Evolutionary conservation across 2,329 filamentous ascomycete genomes (phyloP), one percentile per base, ranked within the genome.

Genomic region (Shiraia sp.): DNA sequence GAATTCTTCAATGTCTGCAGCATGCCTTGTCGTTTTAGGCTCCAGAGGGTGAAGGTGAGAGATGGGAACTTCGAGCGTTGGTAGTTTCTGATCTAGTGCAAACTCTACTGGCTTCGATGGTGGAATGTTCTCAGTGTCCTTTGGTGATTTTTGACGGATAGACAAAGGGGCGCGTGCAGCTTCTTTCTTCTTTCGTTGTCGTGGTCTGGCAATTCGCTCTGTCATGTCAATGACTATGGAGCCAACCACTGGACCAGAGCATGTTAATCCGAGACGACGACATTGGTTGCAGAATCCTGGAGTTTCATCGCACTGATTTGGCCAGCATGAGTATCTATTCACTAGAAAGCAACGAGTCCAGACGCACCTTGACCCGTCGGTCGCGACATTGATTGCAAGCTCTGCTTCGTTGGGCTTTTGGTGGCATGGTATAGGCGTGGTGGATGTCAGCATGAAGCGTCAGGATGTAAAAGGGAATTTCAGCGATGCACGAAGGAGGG

Each of bases 171-270:
- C 26, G 24, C 45, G 44, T 19, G 36, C 14, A 1, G 42, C 36
- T 23, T 45, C 30, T 39, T 47, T 57, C 34, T 61, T 62, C 47
- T 60, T 63, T 7, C 56, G 49, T 15, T 38, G 45, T 35, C 54
- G 53, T 9, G 61, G 61, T 38, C 59, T 65, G 9, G 50, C 43
- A 2, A 64, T 51, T 31, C 57, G 59, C 16, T 65, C 58, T 0
- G 63, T 66, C 63, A 66, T 66, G 23, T 66, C 63, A 38, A 68
- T 68, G 35, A 68, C 62, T 23, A 66, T 57, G 13, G 61, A 64
- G 36, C 61, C 63, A 16, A 63, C 53, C 3, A 63, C 31, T 1
- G 63, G 59, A 10, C 64, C 63, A 12, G 61, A 64, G 49, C 64
- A 66, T 14, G 41, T 32, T 24, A 66, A 50, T 12, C 58, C 55